Evolutionary conservation across 805 yeast genomes (phyloP), one percentile per base, ranked within the genome.

Genomic region (Zygosaccharomyces siamensis): DNA sequence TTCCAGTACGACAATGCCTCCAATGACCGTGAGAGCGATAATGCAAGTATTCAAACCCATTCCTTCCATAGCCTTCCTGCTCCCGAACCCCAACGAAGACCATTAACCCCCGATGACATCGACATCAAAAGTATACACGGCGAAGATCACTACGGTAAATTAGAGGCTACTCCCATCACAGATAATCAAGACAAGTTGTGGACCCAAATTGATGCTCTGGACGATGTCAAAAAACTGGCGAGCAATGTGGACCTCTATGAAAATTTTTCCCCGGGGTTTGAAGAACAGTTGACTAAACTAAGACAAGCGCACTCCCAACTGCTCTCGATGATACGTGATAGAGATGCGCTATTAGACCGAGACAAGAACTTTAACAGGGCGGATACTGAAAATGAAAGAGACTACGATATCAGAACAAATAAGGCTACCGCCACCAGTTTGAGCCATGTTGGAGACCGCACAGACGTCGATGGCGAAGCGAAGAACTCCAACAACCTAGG

Each of bases 161-260:
- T 51, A 28, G 54, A 51, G 32, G 33, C 81, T 0, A 68, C 72
- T 44, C 87, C 89, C 6, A 72, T 74, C 42, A 82, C 79, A 18
- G 82, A 86, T 46, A 71, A 78, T 51, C 89, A 83, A 67, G 96
- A 87, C 66, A 76, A 77, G 59, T 72, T 87, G 40, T 90, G 96
- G 95, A 83, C 92, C 5, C 95, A 88, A 56, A 82, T 89, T 43
- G 96, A 86, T 58, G 84, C 86, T 0, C 72, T 92, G 53, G 90
- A 88, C 54, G 95, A 87, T 54, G 93, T 89, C 6, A 77, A 78
- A 48, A 73, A 72, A 45, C 73, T 84, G 72, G 80, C 87, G 1
- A 58, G 59, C 58, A 54, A 75, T 65, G 43, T 75, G 74, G 37
- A 73, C 75, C n/a, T 77, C 72, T 58, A 49, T 27, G 57, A 55